Evolutionary conservation across 306 rosid genomes (phyloP).

Genomic region (Trifolium pratense): DNA sequence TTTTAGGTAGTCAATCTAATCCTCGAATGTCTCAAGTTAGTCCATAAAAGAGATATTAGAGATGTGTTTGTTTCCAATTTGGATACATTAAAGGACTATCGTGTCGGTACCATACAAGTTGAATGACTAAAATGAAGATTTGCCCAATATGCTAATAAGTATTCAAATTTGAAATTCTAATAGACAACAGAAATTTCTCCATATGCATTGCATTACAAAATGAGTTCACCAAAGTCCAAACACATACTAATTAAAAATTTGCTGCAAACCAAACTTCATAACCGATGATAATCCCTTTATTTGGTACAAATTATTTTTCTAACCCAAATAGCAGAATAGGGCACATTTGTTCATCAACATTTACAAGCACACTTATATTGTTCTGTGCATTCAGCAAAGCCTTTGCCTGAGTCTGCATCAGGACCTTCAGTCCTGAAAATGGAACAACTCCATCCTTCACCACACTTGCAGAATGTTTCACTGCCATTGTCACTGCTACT

Average conservation of each 20-base stretch:
- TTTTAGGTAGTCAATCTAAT: no score
- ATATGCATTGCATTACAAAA: not conserved
- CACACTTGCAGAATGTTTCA: conserved; percentile 51
- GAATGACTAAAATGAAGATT: no score
- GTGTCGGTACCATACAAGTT: no score
- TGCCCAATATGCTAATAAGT: not conserved
- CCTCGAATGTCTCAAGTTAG: no score
- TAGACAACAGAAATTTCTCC: not conserved
- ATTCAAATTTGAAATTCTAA: not conserved
- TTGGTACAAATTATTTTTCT: not conserved
- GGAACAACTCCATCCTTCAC: conserved; percentile 62
- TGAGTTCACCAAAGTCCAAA: not conserved
- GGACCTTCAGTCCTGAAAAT: conserved; percentile 48
- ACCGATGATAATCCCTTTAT: not conserved
- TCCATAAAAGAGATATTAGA: no score
- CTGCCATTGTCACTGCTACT: conserved; percentile 24
- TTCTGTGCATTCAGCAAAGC: conserved; percentile 45
- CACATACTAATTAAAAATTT: not conserved
- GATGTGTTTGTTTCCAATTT: no score
- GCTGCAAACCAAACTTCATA: conserved; percentile 14
- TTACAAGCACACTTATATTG: conserved; percentile 32
- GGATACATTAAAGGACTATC: no score
- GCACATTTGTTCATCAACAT: not conserved
- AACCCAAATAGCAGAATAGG: not conserved
- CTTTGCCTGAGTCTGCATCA: conserved; percentile 41